These are phyloP conservation scores for Rhizopus microsporus DNA, from an alignment of 371 early-diverging fungal genomes.

Conservation along the genomic window DNA sequence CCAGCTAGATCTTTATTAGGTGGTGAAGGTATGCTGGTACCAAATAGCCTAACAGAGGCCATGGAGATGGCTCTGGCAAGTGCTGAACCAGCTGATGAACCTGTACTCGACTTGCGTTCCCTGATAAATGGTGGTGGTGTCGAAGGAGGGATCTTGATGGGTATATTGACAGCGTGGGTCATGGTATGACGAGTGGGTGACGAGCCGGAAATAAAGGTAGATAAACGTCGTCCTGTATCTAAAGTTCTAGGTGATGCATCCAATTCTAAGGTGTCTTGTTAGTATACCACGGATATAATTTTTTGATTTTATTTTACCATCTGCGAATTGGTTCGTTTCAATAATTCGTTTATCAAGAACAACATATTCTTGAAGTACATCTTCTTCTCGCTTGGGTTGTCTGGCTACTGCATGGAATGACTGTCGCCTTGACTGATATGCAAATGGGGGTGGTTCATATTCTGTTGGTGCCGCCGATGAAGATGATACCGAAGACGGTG, in stretches of 20 bases:
- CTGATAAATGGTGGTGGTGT: slow-evolving; percentile 41
- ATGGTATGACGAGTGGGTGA: slow-evolving; percentile 1
- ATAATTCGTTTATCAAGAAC: slow-evolving; percentile 81
- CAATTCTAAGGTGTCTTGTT: slow-evolving; percentile 1
- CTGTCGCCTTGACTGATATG: slow-evolving; percentile 17
- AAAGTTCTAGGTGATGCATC: slow-evolving; percentile 13
- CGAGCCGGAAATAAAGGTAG: not conserved
- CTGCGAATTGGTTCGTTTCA: slow-evolving; percentile 87
- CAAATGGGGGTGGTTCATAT: slow-evolving; percentile 42
- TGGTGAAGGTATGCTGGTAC: slow-evolving; percentile 56
- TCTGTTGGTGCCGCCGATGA: not conserved
- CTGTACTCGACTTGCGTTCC: slow-evolving; percentile 46
- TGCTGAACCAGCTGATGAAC: slow-evolving; percentile 49
- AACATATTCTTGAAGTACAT: slow-evolving; percentile 79
- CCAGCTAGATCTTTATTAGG: slow-evolving; percentile 23
- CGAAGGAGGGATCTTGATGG: slow-evolving; percentile 30
- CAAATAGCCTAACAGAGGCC: slow-evolving; percentile 63
- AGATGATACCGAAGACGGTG: not conserved
- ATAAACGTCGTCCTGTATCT: slow-evolving; percentile 5
- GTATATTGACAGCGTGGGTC: slow-evolving; percentile 29
- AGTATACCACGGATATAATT: not conserved
- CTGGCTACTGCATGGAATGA: not conserved
- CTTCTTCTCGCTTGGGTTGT: slow-evolving; percentile 47
- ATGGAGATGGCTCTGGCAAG: slow-evolving; percentile 62
- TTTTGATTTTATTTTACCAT: slow-evolving; percentile 49